phyloP scores from a whole-genome alignment of 345 rosid genomes.

The Ailanthus altissimus region DNA sequence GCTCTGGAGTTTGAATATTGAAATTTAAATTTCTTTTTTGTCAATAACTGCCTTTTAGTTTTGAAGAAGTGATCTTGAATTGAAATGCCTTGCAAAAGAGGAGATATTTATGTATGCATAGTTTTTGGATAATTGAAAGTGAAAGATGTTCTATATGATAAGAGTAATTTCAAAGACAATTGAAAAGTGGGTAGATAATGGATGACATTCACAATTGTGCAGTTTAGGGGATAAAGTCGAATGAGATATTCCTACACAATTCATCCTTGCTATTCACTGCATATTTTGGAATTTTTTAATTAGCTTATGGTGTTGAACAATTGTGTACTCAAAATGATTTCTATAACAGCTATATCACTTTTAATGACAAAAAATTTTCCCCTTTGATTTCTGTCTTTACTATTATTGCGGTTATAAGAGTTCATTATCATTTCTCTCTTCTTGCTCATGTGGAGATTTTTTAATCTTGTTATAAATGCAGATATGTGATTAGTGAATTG shows the following conservation, averaged over 20 bases:
- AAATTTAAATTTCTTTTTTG: background rate
- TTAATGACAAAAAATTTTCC: background rate
- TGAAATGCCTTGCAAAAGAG: background rate
- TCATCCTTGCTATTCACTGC: background rate
- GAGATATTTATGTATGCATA: background rate
- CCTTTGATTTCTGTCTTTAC: background rate
- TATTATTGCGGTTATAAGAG: background rate
- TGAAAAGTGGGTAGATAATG: background rate
- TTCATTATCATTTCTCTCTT: background rate
- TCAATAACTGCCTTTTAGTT: background rate
- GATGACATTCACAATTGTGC: too few species aligned
- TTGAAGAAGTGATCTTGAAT: background rate
- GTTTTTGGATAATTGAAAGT: background rate
- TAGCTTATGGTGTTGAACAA: background rate
- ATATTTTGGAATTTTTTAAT: background rate
- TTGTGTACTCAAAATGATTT: background rate
- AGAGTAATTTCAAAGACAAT: background rate
- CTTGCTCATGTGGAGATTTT: background rate
- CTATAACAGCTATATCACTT: background rate
- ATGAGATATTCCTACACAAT: background rate
- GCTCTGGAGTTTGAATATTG: background rate
- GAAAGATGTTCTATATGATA: background rate
- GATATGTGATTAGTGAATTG: constrained; percentile 50
- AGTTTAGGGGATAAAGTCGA: background rate
- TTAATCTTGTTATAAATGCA: constrained; percentile 23